Evolutionary conservation across 1,284 basidiomycete genomes (phyloP), one percentile per base, ranked within the genome.

Genomic region (Athelia psychrophila): DNA sequence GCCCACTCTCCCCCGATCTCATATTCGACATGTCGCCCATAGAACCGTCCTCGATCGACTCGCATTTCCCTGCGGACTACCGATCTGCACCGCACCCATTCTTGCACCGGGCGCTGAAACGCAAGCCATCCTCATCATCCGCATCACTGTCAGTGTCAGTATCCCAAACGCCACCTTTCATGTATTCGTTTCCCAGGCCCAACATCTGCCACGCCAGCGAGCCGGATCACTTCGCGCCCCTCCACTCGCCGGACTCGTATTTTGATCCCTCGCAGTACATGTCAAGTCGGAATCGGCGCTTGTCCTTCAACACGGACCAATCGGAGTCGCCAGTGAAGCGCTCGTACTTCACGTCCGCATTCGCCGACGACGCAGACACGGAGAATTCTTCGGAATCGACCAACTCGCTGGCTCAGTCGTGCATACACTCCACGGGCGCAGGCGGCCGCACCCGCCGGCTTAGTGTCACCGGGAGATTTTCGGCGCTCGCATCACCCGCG

Each of bases 21-120:
- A 63, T 75, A 23, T 75, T 75, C 53, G 73, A 74, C 45, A 74
- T 75, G 73, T 74, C 73, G 33, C 71, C 71, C 30, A 51, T 69
- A 10, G 66, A 67, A 50, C 54, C 64, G 19, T 52, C 58, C 16
- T 49, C 63, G 27, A 53, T 61, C 49, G 40, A 57, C 51, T 63
- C 56, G 49, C 40, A 57, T 38, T 36, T 53, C 24, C 44, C 38
- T 6, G 6, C 38, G 6, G 38, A 42, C 5, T 42, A 42, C n/a
- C 16, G 20, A 18, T 5, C 38, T 18, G 9, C 16, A 12, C n/a
- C 54, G 44, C 54, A 54, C 44, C 53, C 60, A 48, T 48, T 54
- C 24, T 46, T 61, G 25, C 51, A 56, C 54, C 56, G 58, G 49
- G 46, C 52, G 48, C 45, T 44, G 47, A 52, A 60, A 48, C 53